Base-by-base conservation (phyloP, 306 rosid genomes). In the Cucumis melo region DNA sequence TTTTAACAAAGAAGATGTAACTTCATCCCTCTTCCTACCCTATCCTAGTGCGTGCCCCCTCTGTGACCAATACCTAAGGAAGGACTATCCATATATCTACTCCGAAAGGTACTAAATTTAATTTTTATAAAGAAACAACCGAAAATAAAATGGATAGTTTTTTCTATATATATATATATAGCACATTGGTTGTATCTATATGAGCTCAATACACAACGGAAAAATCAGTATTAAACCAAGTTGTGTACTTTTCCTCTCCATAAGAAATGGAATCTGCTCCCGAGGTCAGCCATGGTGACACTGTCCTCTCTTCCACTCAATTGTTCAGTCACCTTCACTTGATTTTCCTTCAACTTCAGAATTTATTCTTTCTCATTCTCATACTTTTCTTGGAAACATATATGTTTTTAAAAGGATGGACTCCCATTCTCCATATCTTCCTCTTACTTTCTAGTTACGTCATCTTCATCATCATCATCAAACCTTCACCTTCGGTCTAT, bases 401-500 rank as follows among this genome's bases (percentile, higher is more conserved):
- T 66, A 10, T 39, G 8, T 41, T 90, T 59, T 55, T 81, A 3
- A 83, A 80, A 2, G 72, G 68, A 42, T 19, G 20, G 8, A 54
- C 81, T n/a, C 79, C 81, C 17, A 78, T 82, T 81, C 75, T 83
- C 79, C 91, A 81, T 79, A 59, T 87, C 78, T 15, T 84, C 24
- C 39, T 83, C 63, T 29, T 58, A 39, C 10, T 39, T 24, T 42
- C n/a, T 85, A 39, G 10, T 39, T 39, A 39, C 36, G 53, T 80
- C 54, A n/a, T 88, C 46, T 85, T 74, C 78, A 76, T 80, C 53
- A 68, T 32, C 36, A 32, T 87, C 78, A 81, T 80, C 24, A 87
- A 79, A 3, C 15, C 80, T 32, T 39, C 71, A 34, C 79, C 86
- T 10, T 24, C 75, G 4, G 64, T 93, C 73, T 91, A 87, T 79